Evolutionary conservation across 108 stramenopile genomes (phyloP).

Genomic region (Phaeodactylum tricornutum): DNA sequence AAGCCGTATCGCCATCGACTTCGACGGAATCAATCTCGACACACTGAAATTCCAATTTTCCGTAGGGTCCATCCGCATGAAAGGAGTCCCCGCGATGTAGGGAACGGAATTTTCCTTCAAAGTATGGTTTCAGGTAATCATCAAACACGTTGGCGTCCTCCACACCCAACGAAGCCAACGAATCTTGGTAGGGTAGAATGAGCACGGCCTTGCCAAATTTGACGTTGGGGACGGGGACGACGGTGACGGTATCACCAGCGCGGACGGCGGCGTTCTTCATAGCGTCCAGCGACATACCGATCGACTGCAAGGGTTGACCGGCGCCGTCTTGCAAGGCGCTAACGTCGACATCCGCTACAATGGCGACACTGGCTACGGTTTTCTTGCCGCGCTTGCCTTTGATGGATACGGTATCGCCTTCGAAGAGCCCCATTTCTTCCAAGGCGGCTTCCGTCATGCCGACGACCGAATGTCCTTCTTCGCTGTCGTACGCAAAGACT

Average conservation of each 20-base stretch:
- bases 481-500: constrained; percentile 49
- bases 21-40: constrained; percentile 85
- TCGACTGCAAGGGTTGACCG: constrained; percentile 19
- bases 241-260: constrained; percentile 65
- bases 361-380: constrained; percentile 70
- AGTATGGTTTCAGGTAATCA: constrained; percentile 81
- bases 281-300: constrained; percentile 70
- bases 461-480: constrained; percentile 72
- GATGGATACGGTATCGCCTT: constrained; percentile 79
- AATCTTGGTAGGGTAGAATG: constrained; percentile 63
- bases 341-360: constrained; percentile 49
- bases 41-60: constrained; percentile 68
- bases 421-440: constrained; percentile 73
- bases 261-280: constrained; percentile 86
- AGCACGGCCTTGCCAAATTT: constrained; percentile 83
- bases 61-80: constrained; percentile 57
- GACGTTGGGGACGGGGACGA: constrained; percentile 69
- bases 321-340: constrained; percentile 26
- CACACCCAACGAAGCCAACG: constrained; percentile 43
- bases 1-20: constrained; percentile 65
- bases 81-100: constrained; percentile 68
- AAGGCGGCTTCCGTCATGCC: constrained; percentile 66
- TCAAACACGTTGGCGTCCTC: constrained; percentile 54
- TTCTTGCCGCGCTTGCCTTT: constrained; percentile 77
- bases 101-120: constrained; percentile 74